Conservation (phyloP, 108 stramenopile genomes). For the Mediolabrus comicus region DNA sequence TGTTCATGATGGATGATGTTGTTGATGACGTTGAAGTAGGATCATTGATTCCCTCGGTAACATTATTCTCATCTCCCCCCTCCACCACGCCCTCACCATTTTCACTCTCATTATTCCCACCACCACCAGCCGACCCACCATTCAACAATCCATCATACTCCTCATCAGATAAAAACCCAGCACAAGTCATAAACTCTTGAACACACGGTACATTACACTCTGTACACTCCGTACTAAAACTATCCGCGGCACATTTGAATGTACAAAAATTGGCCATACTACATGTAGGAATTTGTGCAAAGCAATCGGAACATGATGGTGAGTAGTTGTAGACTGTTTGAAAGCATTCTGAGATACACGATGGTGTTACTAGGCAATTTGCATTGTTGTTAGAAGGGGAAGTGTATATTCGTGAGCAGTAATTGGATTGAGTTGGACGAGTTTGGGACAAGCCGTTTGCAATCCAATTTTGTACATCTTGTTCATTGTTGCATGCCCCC, state of each 20-base stretch:
- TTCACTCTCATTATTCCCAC: no score
- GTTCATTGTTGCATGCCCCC: slow-evolving; percentile 13
- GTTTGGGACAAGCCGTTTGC: background rate
- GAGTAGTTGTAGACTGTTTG: slow-evolving; percentile 22
- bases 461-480: slow-evolving; percentile 27
- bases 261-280: slow-evolving; percentile 21
- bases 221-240: slow-evolving; percentile 26
- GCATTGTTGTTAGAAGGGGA: background rate
- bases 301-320: slow-evolving; percentile 17
- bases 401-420: slow-evolving; percentile 22
- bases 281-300: slow-evolving; percentile 22
- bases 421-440: slow-evolving; percentile 3
- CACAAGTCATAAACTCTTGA: slow-evolving; percentile 25
- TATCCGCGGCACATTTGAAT: slow-evolving; percentile 26
- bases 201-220: slow-evolving; percentile 40
- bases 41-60: background rate
- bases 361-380: slow-evolving; percentile 3
- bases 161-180: slow-evolving; percentile 21
- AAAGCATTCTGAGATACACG: slow-evolving; percentile 23
- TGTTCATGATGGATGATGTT: background rate
- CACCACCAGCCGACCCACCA: no score
- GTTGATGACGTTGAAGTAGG: background rate
- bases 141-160: background rate
- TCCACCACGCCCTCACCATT: no score
- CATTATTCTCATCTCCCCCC: no score